phyloP scores from a whole-genome alignment of 2,329 filamentous ascomycete species.

The Cladosporium oxysporum region DNA sequence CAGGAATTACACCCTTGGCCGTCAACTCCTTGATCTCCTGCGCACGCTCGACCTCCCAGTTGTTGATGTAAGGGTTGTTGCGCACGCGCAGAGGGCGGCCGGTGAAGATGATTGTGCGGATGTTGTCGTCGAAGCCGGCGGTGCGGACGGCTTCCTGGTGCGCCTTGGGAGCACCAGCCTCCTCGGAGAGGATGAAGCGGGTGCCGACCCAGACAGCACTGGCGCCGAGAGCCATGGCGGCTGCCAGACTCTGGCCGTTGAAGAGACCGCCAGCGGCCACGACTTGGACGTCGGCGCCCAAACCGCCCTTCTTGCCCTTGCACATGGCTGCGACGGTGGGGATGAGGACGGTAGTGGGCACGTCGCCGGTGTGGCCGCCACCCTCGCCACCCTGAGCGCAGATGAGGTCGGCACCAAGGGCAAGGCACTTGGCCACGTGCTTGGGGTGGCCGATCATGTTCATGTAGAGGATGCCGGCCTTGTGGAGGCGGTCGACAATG shows the following conservation, averaged over 20 bases:
- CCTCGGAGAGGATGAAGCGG: slow-evolving; percentile 88
- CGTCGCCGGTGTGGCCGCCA: slow-evolving; percentile 76
- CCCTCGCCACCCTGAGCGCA: slow-evolving; percentile 98
- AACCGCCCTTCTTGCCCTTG: slow-evolving; percentile 77
- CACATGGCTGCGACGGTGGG: slow-evolving; percentile 83
- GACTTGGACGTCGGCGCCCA: slow-evolving; percentile 86
- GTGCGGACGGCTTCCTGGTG: slow-evolving; percentile 96
- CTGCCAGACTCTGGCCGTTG: slow-evolving; percentile 87
- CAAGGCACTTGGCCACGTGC: slow-evolving; percentile 95
- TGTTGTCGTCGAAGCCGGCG: slow-evolving; percentile 89
- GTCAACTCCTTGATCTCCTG: slow-evolving; percentile 92
- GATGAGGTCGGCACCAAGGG: slow-evolving; percentile 91
- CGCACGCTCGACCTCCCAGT: slow-evolving; percentile 93
- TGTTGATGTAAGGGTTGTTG: slow-evolving; percentile 87
- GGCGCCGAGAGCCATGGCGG: slow-evolving; percentile 89
- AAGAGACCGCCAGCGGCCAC: slow-evolving; percentile 91
- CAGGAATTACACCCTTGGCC: slow-evolving; percentile 84
- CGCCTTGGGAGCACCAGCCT: slow-evolving; percentile 88
- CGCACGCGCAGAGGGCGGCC: slow-evolving; percentile 91
- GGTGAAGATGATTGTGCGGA: slow-evolving; percentile 98
- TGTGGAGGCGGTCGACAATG: slow-evolving; percentile 88
- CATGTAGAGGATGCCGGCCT: slow-evolving; percentile 89
- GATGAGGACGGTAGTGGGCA: slow-evolving; percentile 88
- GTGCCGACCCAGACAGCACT: slow-evolving; percentile 95
- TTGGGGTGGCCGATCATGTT: slow-evolving; percentile 99